Evolutionary conservation across 371 early-diverging fungal genomes (phyloP).

Genomic region (Umbelopsis sp.): DNA sequence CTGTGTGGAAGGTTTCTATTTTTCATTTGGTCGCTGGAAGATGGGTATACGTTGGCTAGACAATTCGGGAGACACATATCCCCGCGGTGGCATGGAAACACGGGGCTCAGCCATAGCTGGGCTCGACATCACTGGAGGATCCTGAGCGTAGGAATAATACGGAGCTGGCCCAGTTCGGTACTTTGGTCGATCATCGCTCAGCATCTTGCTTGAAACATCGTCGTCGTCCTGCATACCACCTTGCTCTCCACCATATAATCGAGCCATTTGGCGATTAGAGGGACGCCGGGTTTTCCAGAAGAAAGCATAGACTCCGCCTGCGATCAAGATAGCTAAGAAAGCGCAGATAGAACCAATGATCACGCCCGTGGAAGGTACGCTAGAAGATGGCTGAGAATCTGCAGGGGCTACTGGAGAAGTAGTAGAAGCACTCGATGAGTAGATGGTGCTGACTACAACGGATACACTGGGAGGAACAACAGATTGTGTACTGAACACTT

Average conservation of each 20-base stretch:
- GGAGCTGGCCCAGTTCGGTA: conserved; percentile 12
- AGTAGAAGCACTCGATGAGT: conserved; percentile 3
- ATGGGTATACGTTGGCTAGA: conserved; percentile 9
- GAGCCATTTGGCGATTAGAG: conserved; percentile 11
- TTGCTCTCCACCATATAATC: conserved; percentile 14
- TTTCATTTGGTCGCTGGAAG: conserved; percentile 9
- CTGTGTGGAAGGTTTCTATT: background rate
- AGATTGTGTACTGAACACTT: conserved; percentile 8
- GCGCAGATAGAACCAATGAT: conserved; percentile 19
- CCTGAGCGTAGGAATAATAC: conserved; percentile 11
- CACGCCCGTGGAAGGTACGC: conserved; percentile 16
- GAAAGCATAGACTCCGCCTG: conserved; percentile 20
- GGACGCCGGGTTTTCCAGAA: conserved; percentile 22
- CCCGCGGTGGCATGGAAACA: conserved; percentile 1
- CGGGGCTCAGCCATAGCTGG: conserved; percentile 1
- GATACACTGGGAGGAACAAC: conserved; percentile 5
- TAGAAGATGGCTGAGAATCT: conserved; percentile 3
- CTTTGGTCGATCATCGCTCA: background rate
- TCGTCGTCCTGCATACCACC: conserved; percentile 6
- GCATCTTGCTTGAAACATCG: background rate
- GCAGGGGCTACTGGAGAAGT: background rate
- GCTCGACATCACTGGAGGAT: background rate
- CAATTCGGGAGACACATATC: conserved; percentile 5
- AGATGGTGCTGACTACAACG: background rate
- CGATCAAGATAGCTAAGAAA: conserved; percentile 15